These are phyloP conservation scores for Penicillium sp. DNA, from an alignment of 2,329 filamentous ascomycete genomes.

Conservation along the genomic window DNA sequence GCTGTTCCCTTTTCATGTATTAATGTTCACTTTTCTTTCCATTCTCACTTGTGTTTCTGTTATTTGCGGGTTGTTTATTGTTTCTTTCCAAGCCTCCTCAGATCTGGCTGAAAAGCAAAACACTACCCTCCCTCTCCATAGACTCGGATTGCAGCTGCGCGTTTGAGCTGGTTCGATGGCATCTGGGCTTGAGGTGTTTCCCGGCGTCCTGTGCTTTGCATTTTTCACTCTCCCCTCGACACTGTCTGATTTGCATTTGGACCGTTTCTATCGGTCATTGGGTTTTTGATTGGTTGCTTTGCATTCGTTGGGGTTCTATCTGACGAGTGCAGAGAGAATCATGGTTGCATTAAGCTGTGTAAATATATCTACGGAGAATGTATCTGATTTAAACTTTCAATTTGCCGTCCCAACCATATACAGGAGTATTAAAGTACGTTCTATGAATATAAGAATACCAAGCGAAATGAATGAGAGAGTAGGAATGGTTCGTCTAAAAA, in stretches of 20 bases:
- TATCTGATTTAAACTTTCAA: slow-evolving; percentile 1
- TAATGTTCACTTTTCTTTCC: slow-evolving; percentile 20
- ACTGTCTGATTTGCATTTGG: slow-evolving; percentile 21
- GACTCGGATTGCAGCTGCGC: slow-evolving; percentile 15
- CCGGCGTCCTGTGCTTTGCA: slow-evolving; percentile 22
- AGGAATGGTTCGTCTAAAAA: slow-evolving; percentile 16
- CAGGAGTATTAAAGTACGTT: neutral
- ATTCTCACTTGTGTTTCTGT: slow-evolving; percentile 6
- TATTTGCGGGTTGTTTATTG: slow-evolving; percentile 1
- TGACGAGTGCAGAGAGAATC: neutral
- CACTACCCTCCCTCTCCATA: slow-evolving; percentile 14
- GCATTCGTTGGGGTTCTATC: neutral
- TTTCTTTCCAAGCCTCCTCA: neutral
- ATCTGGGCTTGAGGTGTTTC: slow-evolving; percentile 26
- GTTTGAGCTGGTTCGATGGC: slow-evolving; percentile 24
- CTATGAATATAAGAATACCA: neutral
- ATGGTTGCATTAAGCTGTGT: slow-evolving; percentile 7
- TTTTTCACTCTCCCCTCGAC: slow-evolving; percentile 34
- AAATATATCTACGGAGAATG: slow-evolving; percentile 15
- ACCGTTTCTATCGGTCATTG: neutral
- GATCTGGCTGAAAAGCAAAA: slow-evolving; percentile 3
- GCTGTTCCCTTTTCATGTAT: slow-evolving; percentile 24
- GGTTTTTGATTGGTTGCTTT: slow-evolving; percentile 1
- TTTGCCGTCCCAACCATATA: neutral
- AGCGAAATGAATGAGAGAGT: neutral